Conservation (phyloP, 2,329 filamentous ascomycete genomes). For the Periconia digitata region DNA sequence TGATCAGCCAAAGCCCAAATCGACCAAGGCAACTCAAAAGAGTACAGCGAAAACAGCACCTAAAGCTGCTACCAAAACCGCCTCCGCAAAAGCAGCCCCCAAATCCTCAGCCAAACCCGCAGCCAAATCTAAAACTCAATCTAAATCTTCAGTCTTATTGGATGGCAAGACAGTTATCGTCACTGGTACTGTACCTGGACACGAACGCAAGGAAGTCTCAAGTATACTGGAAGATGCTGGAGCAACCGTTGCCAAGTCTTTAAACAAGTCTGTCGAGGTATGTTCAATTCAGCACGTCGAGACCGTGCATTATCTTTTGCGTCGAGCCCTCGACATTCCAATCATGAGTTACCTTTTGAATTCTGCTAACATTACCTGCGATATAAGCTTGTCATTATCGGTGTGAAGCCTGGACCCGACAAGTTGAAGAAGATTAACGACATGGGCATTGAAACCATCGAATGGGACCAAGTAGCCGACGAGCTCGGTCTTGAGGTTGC, state of each 20-base stretch:
- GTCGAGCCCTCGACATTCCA: too few species aligned
- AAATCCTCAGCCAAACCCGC: slow-evolving; percentile 7
- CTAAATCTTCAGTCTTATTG: slow-evolving; percentile 10
- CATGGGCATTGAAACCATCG: slow-evolving; percentile 17
- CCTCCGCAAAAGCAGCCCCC: slow-evolving; percentile 3
- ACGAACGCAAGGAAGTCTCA: slow-evolving; percentile 18
- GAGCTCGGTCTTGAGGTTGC: slow-evolving; percentile 35
- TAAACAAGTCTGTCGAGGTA: slow-evolving; percentile 24
- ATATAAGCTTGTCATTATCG: slow-evolving; percentile 20
- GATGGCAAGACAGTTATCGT: slow-evolving; percentile 17
- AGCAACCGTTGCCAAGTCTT: slow-evolving; percentile 16
- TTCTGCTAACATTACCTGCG: too few species aligned
- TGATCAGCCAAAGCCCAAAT: slow-evolving; percentile 12
- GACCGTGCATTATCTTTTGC: too few species aligned
- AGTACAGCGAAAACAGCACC: slow-evolving; percentile 10
- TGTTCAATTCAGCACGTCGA: too few species aligned
- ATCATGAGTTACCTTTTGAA: too few species aligned
- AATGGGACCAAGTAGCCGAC: slow-evolving; percentile 38
- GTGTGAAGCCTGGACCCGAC: slow-evolving; percentile 15
- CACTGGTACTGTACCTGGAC: slow-evolving; percentile 16
- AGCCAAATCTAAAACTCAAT: slow-evolving; percentile 18
- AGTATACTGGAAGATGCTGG: slow-evolving; percentile 18
- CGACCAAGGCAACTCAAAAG: too few species aligned
- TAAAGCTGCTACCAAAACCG: not conserved
- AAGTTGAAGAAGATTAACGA: slow-evolving; percentile 21